phyloP scores from a whole-genome alignment of 2,329 filamentous ascomycete species.

The Pestalotiopsis sp. region DNA sequence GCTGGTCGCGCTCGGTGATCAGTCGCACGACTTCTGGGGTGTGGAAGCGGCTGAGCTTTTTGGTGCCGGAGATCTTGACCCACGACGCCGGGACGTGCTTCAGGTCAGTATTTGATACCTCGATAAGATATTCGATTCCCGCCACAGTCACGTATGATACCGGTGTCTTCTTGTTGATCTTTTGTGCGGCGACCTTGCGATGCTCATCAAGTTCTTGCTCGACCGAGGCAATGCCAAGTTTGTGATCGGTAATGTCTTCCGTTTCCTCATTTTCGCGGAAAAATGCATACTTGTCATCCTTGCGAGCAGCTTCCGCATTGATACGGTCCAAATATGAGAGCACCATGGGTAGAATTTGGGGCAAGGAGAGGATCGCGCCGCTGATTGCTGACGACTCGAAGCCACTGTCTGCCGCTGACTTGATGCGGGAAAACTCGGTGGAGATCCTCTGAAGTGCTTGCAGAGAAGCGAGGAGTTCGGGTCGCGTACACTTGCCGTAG shows the following conservation, averaged over 20 bases:
- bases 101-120: constrained; percentile 80
- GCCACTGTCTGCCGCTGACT: constrained; percentile 65
- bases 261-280: constrained; percentile 87
- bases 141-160: constrained; percentile 82
- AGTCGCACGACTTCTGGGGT: constrained; percentile 86
- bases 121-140: constrained; percentile 93
- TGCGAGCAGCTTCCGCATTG: constrained; percentile 79
- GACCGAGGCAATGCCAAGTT: constrained; percentile 87
- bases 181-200: constrained; percentile 69
- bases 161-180: constrained; percentile 69
- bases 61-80: constrained; percentile 93
- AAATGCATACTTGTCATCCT: constrained; percentile 92
- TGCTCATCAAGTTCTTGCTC: constrained; percentile 87
- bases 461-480: constrained; percentile 82
- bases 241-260: constrained; percentile 85
- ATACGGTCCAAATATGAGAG: constrained; percentile 80
- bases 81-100: constrained; percentile 92
- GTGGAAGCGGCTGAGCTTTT: constrained; percentile 90
- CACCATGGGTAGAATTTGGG: constrained; percentile 74
- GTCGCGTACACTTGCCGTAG: constrained; percentile 91
- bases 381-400: constrained; percentile 74
- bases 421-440: constrained; percentile 72
- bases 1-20: constrained; percentile 86
- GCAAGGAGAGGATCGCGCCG: constrained; percentile 74
- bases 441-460: constrained; percentile 85